phyloP scores from a whole-genome alignment of 495 filamentous ascomycete species.

The Aspergillus bertholletiae region DNA sequence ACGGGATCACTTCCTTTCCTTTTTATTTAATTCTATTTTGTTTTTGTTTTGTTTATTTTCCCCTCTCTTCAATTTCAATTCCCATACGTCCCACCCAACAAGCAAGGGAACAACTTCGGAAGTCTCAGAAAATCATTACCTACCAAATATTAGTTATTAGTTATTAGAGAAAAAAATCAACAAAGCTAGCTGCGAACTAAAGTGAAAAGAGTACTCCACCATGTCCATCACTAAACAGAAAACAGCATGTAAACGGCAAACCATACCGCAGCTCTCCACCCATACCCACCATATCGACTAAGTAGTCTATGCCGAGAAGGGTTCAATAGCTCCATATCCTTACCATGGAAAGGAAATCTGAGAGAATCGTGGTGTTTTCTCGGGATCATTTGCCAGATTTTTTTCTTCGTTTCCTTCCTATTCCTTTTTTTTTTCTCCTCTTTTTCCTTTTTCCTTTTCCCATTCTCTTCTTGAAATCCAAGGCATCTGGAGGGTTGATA shows the following conservation, averaged over 20 bases:
- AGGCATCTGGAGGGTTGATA: too few species aligned
- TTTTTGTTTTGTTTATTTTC: too few species aligned
- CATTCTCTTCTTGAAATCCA: too few species aligned
- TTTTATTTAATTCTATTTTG: too few species aligned
- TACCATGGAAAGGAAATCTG: background rate
- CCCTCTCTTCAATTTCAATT: background rate
- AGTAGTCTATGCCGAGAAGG: background rate
- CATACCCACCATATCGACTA: background rate
- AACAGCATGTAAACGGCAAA: background rate
- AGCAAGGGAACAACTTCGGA: background rate
- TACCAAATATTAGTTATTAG: background rate
- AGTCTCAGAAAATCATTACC: background rate
- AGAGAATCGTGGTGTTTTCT: too few species aligned
- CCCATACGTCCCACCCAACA: background rate
- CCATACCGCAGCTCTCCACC: background rate
- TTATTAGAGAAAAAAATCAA: background rate
- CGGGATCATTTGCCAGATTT: too few species aligned
- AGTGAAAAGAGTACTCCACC: background rate
- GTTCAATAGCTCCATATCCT: constrained; percentile 1
- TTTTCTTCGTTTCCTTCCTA: too few species aligned
- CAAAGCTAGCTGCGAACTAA: background rate
- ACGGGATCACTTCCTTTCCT: too few species aligned
- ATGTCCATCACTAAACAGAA: background rate
- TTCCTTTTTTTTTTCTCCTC: background rate
- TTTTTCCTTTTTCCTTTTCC: background rate